A percentile compares a stretch with the other conserved stretches of the same genome.
These are phyloP conservation scores for Aspergillus terreus DNA, from an alignment of 2,329 filamentous ascomycete genomes.

Conservation along the genomic window DNA sequence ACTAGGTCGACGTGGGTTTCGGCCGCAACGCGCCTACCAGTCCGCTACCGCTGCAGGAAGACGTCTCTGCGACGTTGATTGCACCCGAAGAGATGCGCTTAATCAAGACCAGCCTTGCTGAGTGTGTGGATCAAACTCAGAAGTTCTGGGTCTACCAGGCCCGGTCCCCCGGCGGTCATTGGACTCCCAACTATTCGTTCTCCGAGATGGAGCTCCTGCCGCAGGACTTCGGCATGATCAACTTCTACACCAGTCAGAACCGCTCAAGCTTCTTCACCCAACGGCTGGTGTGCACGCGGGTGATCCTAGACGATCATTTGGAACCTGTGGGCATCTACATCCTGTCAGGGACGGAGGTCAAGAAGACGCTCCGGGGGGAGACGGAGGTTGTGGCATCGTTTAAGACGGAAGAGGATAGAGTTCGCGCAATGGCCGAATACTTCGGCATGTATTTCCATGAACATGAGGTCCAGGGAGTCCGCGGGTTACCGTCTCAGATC, in stretches of 20 bases:
- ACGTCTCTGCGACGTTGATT: conserved; percentile 39
- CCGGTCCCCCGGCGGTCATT: conserved; percentile 47
- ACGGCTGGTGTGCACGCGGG: conserved; percentile 52
- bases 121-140: conserved; percentile 40
- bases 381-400: conserved; percentile 48
- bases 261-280: conserved; percentile 53
- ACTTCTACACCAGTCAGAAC: conserved; percentile 52
- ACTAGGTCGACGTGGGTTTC: conserved; percentile 59
- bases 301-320: conserved; percentile 48
- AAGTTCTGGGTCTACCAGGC: conserved; percentile 64
- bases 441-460: conserved; percentile 52
- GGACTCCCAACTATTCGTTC: conserved; percentile 63
- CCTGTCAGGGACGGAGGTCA: conserved; percentile 50
- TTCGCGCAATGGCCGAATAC: conserved; percentile 49
- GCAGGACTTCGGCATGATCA: conserved; percentile 60
- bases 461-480: conserved; percentile 51
- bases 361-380: conserved; percentile 51
- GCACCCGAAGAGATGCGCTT: conserved; percentile 57
- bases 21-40: conserved; percentile 59
- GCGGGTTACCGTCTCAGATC: conserved; percentile 49
- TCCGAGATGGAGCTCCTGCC: conserved; percentile 61
- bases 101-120: conserved; percentile 46
- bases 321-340: conserved; percentile 52
- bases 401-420: conserved; percentile 51
- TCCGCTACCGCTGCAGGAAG: conserved; percentile 53